Conservation (phyloP, 2,329 filamentous ascomycete genomes). For the Lecanicillium sp. region DNA sequence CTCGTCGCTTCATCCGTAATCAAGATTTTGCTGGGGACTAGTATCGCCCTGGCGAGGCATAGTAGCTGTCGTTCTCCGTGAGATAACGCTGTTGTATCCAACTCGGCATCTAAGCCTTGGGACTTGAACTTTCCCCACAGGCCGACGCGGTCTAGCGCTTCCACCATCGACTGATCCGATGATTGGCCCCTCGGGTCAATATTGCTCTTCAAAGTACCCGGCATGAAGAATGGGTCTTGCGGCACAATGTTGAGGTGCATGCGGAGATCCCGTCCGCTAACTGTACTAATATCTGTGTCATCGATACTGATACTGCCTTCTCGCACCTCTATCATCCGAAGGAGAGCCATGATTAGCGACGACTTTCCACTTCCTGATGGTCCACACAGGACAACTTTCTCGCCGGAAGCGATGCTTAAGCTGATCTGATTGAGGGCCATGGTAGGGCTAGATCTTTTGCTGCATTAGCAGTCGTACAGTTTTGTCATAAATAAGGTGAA, state of each 20-base stretch:
- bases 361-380: conserved; percentile 27
- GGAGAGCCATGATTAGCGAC: conserved; percentile 30
- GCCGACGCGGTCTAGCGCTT: conserved; percentile 34
- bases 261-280: conserved; percentile 16
- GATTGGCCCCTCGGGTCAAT: conserved; percentile 31
- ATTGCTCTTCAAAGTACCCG: conserved; percentile 38
- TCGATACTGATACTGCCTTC: conserved; percentile 35
- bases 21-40: no score
- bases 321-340: conserved; percentile 36
- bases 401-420: conserved; percentile 21
- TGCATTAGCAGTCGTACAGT: neutral
- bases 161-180: conserved; percentile 30
- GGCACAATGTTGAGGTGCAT: conserved; percentile 32
- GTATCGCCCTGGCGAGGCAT: no score
- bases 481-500: no score
- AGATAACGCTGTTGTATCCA: no score
- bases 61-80: no score
- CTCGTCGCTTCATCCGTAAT: no score
- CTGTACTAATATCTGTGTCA: conserved; percentile 23
- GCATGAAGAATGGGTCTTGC: conserved; percentile 42
- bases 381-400: conserved; percentile 34
- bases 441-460: conserved; percentile 13
- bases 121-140: conserved; percentile 31
- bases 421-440: conserved; percentile 13
- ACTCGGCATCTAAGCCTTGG: conserved; percentile 16